A percentile compares a stretch with the other conserved stretches of the same genome.
These are phyloP conservation scores for Macrolepiota albuminosa DNA, from an alignment of 768 basidiomycete genomes.

Conservation along the genomic window DNA sequence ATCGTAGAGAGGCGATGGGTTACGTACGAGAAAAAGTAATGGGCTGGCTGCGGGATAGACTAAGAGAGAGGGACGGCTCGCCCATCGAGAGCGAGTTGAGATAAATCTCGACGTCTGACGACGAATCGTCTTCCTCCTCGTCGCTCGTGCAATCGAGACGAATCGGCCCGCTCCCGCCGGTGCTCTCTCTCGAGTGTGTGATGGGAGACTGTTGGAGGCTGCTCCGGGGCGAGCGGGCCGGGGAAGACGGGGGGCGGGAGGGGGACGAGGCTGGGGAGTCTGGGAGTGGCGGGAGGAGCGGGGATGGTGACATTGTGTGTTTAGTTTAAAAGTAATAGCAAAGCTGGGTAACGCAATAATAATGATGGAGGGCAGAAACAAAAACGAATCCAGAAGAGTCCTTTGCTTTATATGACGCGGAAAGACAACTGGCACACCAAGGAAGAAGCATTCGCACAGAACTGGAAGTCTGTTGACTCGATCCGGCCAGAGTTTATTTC, in stretches of 20 bases:
- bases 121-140: slow-evolving; percentile 16
- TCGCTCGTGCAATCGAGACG: slow-evolving; percentile 10
- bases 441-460: background rate
- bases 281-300: background rate
- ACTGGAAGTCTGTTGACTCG: background rate
- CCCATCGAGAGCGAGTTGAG: slow-evolving; percentile 27
- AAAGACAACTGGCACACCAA: background rate
- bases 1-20: background rate
- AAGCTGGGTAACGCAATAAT: background rate
- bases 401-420: background rate
- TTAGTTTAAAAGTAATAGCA: background rate
- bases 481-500: background rate
- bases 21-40: slow-evolving; percentile 1
- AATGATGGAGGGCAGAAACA: background rate
- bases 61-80: slow-evolving; percentile 16
- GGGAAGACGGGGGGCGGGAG: background rate
- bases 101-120: slow-evolving; percentile 30
- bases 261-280: slow-evolving; percentile 2
- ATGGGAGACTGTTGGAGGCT: background rate
- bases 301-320: background rate
- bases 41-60: background rate
- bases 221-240: slow-evolving; percentile 1
- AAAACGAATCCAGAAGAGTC: background rate
- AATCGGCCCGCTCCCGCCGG: background rate
- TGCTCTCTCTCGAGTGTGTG: background rate